These are phyloP conservation scores for Trypanosoma boissoni DNA, from an alignment of 208 protist genomes.

Conservation along the genomic window DNA sequence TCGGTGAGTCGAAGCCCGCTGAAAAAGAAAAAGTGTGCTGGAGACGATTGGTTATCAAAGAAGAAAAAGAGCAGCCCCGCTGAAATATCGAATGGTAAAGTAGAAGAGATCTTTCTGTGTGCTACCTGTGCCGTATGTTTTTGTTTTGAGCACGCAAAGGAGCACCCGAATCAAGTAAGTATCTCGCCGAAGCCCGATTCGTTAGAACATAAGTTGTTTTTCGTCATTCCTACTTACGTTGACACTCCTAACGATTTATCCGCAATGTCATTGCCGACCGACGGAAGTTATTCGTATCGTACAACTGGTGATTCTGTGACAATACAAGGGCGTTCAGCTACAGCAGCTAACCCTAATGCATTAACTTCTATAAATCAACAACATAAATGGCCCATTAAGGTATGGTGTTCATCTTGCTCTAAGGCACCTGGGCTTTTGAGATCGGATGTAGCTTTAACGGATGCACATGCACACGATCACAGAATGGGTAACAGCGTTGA, in stretches of 20 bases:
- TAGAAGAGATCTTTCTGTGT: conserved; percentile 64
- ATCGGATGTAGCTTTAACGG: too few species aligned
- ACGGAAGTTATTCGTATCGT: too few species aligned
- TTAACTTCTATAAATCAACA: not conserved
- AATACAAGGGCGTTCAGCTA: too few species aligned
- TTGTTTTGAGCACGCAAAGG: conserved; percentile 52
- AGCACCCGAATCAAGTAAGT: conserved; percentile 35
- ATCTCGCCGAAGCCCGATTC: too few species aligned
- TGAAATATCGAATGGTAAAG: not conserved
- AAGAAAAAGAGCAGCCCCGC: not conserved
- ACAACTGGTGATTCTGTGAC: too few species aligned
- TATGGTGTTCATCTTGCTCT: conserved; percentile 18
- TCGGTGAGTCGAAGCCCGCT: too few species aligned
- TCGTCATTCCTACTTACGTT: conserved; percentile 49
- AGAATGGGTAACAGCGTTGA: too few species aligned
- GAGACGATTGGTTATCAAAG: not conserved
- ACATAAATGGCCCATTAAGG: conserved; percentile 6
- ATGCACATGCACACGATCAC: too few species aligned
- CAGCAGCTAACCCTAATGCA: too few species aligned
- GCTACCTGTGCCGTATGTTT: conserved; percentile 66
- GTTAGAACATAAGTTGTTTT: conserved; percentile 71
- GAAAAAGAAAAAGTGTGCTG: conserved; percentile 4
- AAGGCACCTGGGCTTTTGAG: conserved; percentile 1
- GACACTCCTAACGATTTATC: conserved; percentile 24
- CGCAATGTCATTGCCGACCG: too few species aligned